Evolutionary conservation across 257 asterid genomes (phyloP), one percentile per base, ranked within the genome.

Genomic region (Plectranthus barbatus): DNA sequence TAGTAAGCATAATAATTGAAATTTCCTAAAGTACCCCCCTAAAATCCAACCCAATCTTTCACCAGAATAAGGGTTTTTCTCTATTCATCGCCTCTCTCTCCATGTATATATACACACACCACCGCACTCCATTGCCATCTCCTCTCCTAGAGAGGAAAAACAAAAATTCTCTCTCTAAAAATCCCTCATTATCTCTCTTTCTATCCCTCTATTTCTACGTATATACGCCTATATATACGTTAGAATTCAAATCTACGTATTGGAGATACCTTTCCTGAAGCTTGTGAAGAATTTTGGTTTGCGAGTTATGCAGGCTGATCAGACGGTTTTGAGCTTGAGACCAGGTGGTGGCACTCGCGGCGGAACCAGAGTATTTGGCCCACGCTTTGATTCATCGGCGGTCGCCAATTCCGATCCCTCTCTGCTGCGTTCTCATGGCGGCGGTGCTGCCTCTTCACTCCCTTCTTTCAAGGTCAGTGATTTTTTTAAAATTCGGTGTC

Each of bases 281-380:
- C 19, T 69, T 70, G 69, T 40, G 37, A 37, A 41, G 72, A 41
- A 33, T 66, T 68, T 51, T 17, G 74, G 69, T 72, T 62, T 51
- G 72, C 49, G 54, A 80, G 84, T 71, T 77, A 84, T 84, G 91
- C 84, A 77, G 84, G 61, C 88, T 66, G 84, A 84, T 84, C 84
- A 75, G 74, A 75, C 81, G 51, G 80, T 69, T 51, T 69, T 84
- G 78, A 84, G 84, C 77, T 81, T 84, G 79, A 80, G 92, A 80
- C 92, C 88, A 65, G 88, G 88, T 57, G 92, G 88, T 15, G 88
- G 88, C 72, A 72, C 57, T 75, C 86, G 86, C 76, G 76, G 84
- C 58, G 86, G 82, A 31, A 72, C 51, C 73, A 77, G 88, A 67
- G 78, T 82, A 39, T 75, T 77, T 60, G 86, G 78, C 63, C 76